Evolutionary conservation across 192 early-diverging fungal genomes (phyloP).

Genomic region (Podila clonocystis): DNA sequence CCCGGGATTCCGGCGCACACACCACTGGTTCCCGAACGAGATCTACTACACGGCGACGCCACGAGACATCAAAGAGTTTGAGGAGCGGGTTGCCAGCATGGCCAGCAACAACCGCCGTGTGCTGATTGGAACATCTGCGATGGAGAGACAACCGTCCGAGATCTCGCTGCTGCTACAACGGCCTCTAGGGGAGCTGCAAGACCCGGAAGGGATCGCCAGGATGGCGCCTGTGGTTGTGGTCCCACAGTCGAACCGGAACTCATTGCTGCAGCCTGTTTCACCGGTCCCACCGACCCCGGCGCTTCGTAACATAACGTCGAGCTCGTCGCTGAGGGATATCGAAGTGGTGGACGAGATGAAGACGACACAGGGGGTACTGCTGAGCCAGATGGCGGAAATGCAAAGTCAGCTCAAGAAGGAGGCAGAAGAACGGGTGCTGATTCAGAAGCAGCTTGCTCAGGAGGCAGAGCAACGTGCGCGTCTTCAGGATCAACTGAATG

Average conservation of each 20-base stretch:
- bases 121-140: not conserved
- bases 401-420: too few relatives aligned
- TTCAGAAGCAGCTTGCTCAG: too few relatives aligned
- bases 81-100: not conserved
- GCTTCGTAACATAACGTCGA: too few relatives aligned
- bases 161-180: not conserved
- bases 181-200: not conserved
- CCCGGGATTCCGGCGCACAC: conserved; percentile 13
- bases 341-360: too few relatives aligned
- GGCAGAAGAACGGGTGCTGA: too few relatives aligned
- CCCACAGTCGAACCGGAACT: not conserved
- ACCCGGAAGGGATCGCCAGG: not conserved
- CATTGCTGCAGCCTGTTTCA: too few relatives aligned
- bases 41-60: conserved; percentile 5
- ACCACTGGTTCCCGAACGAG: conserved; percentile 7
- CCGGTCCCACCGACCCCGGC: too few relatives aligned
- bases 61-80: not conserved
- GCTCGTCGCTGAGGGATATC: too few relatives aligned
- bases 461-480: too few relatives aligned
- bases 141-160: not conserved
- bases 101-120: not conserved
- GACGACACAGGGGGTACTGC: too few relatives aligned
- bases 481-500: too few relatives aligned
- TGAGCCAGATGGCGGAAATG: too few relatives aligned
- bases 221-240: not conserved